Conservation (phyloP, 2,329 filamentous ascomycete genomes). For the Phyllosticta citrichinensis region DNA sequence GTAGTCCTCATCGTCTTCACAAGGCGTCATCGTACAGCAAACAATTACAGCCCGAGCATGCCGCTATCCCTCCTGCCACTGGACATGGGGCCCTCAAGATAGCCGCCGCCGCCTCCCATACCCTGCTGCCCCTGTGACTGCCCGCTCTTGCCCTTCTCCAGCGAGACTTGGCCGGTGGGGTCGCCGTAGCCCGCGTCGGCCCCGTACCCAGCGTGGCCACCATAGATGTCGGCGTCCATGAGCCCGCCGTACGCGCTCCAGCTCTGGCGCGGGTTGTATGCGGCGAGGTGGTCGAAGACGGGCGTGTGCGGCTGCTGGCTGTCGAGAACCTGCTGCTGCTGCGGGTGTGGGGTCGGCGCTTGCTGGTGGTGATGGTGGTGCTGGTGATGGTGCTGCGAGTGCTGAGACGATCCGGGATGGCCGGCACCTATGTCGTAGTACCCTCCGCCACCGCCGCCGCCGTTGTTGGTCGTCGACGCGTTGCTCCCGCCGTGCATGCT, state of each 20-base stretch:
- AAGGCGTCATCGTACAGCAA: background rate
- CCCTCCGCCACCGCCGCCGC: background rate
- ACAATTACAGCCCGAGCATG: conserved; percentile 8
- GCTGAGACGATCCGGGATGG: background rate
- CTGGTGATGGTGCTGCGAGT: background rate
- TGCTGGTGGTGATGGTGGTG: background rate
- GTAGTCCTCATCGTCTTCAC: background rate
- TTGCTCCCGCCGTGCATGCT: conserved; percentile 14
- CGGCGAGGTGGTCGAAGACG: background rate
- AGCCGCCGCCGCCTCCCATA: background rate
- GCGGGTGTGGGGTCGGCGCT: background rate
- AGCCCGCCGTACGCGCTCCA: conserved; percentile 3
- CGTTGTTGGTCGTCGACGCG: background rate
- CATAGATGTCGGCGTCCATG: conserved; percentile 2
- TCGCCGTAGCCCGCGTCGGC: background rate
- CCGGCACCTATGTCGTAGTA: background rate
- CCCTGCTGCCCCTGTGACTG: background rate
- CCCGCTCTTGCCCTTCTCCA: background rate
- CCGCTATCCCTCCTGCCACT: conserved; percentile 8
- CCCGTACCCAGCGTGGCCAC: background rate
- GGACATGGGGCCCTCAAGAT: background rate
- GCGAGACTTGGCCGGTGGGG: background rate
- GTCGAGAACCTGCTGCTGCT: background rate
- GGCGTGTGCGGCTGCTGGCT: conserved; percentile 1
- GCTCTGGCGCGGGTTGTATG: conserved; percentile 1